Evolutionary conservation across 2,329 filamentous ascomycete genomes (phyloP).

Genomic region (Aspergillus bombycis): DNA sequence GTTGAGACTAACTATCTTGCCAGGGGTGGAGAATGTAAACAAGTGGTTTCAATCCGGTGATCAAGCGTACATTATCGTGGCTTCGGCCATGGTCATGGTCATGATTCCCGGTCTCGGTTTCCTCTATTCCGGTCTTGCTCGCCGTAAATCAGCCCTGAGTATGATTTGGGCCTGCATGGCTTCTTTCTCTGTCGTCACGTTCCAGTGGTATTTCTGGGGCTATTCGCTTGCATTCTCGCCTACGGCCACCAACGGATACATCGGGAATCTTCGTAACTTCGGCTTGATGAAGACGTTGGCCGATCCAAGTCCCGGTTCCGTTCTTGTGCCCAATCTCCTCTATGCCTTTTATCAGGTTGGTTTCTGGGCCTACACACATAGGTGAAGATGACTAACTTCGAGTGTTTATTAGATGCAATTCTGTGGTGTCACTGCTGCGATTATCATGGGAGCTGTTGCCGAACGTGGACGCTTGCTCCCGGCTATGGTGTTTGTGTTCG

Average conservation of each 20-base stretch:
- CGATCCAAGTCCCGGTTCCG: conserved; percentile 82
- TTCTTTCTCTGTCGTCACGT: conserved; percentile 84
- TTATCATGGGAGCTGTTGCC: conserved; percentile 87
- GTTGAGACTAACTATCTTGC: conserved; percentile 17
- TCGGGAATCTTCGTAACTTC: conserved; percentile 87
- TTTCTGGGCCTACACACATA: conserved; percentile 27
- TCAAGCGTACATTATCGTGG: conserved; percentile 88
- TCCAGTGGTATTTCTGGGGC: conserved; percentile 99
- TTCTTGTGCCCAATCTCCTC: conserved; percentile 83
- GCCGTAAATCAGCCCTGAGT: conserved; percentile 93
- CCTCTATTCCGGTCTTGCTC: conserved; percentile 95
- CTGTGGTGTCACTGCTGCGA: conserved; percentile 87
- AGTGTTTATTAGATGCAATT: conserved; percentile 79
- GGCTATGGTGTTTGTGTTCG: conserved; percentile 92
- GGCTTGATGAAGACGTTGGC: conserved; percentile 84
- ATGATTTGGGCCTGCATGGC: conserved; percentile 98
- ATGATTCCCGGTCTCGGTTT: conserved; percentile 98
- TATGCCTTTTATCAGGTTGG: conserved; percentile 89
- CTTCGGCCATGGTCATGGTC: conserved; percentile 88
- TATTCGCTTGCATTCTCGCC: conserved; percentile 92
- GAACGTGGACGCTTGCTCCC: conserved; percentile 92
- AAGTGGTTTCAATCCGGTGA: conserved; percentile 94
- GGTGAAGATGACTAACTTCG: background rate
- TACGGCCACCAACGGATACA: conserved; percentile 82
- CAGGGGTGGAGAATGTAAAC: conserved; percentile 86